Evolutionary conservation across 129 eudicot species (phyloP), one percentile per base, ranked within the genome.

Genomic region (Heracleum sosnowskyi): DNA sequence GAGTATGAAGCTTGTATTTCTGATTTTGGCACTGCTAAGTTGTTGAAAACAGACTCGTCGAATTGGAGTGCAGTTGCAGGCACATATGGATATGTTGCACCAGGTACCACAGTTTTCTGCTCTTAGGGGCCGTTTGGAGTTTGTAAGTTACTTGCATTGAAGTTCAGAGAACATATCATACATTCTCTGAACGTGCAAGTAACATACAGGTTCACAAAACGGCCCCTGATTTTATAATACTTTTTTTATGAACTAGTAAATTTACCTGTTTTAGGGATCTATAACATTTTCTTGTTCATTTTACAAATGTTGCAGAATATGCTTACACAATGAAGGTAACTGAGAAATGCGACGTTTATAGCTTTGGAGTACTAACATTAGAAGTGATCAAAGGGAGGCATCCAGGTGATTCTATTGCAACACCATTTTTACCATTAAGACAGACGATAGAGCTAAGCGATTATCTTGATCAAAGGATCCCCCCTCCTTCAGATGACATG

Each of bases 371-470:
- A 28, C 18, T 80, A 42, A 28, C 75, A 26, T 63, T 74, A 24
- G 83, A 74, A 74, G 75, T 80, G 28, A 74, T 80, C 63, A 62
- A 80, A 74, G 83, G 83, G 15, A 64, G 34, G 66, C 79, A 80
- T 80, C 75, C 74, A 2, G 68, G 78, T 20, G 42, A 47, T 4
- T 12, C 36, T 8, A 20, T 17, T 15, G 29, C 63, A 3, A 28
- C 68, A 2, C 57, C 78, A 28, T 31, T 62, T 8, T 45, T 45
- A 0, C 57, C 78, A 16, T 31, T 62, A 4, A 33, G 22, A 29
- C 40, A 45, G 41, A 46, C 29, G 0, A 16, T 73, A 73, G 35
- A 73, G 55, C 51, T 72, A 4, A 72, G 24, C 39, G 77, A 69
- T 36, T 69, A 17, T 69, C 17, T 69, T 17, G 74, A 69, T 18